phyloP scores from a whole-genome alignment of 2,329 filamentous ascomycete species.

The Botrytis tulipae region DNA sequence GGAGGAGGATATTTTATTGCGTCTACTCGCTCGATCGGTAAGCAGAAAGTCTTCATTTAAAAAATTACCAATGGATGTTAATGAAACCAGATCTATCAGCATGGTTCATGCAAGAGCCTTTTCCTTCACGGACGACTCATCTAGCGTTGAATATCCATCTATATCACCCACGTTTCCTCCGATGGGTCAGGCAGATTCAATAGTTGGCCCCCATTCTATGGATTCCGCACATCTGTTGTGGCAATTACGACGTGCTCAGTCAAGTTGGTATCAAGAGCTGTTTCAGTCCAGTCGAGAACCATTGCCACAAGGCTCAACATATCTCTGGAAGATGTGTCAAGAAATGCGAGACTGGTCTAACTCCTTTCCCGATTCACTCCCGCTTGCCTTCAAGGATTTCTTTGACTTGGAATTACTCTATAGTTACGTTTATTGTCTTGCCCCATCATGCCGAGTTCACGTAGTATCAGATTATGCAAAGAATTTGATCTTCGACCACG shows the following conservation, averaged over 20 bases:
- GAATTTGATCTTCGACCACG: conserved; percentile 80
- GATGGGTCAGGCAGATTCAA: conserved; percentile 39
- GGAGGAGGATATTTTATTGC: conserved; percentile 84
- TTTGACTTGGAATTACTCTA: conserved; percentile 89
- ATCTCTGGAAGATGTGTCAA: conserved; percentile 73
- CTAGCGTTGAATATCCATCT: conserved; percentile 75
- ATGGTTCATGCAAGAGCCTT: conserved; percentile 85
- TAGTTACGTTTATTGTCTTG: conserved; percentile 86
- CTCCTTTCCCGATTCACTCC: conserved; percentile 64
- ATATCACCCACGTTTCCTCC: conserved; percentile 36
- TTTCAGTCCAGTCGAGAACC: conserved; percentile 73
- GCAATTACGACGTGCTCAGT: conserved; percentile 80
- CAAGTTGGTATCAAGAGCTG: conserved; percentile 83
- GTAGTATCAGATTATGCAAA: conserved; percentile 74
- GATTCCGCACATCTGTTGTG: conserved; percentile 77
- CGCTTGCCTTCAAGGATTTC: conserved; percentile 65
- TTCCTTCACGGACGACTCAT: conserved; percentile 88
- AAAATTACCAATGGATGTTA: conserved; percentile 9
- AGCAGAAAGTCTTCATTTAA: conserved; percentile 27
- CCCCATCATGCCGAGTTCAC: conserved; percentile 72
- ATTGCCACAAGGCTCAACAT: conserved; percentile 66
- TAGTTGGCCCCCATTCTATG: conserved; percentile 50
- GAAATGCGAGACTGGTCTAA: conserved; percentile 81
- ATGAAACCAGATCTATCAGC: conserved; percentile 67
- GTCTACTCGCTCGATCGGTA: conserved; percentile 87